Base-by-base conservation (phyloP, 441 rosid species). In the Erysimum pusillum region DNA sequence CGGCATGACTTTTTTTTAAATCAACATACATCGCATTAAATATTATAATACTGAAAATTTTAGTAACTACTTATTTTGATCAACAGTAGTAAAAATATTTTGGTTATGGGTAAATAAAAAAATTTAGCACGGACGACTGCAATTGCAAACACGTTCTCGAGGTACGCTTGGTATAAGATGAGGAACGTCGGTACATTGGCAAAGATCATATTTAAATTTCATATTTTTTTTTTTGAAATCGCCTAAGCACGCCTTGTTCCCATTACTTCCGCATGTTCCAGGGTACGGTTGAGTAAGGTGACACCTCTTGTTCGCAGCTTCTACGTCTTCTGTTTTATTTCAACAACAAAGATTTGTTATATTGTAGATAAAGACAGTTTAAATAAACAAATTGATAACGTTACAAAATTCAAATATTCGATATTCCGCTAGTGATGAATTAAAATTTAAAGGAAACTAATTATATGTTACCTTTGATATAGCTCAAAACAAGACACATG, bases 291-390 rank as follows among this genome's bases (percentile, higher is more conserved):
- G 4, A 20, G 4, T 25, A 25, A 25, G 28, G 22, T 36, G 48
- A 67, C 71, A 67, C 60, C 35, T 51, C 48, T 36, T 52, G 25
- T 54, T 54, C 9, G 22, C 71, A 52, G 60, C 61, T 52, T 67
- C 25, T 36, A 52, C 71, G 36, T 67, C 61, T 52, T 36, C 7
- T 67, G n/a, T 20, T 51, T 20, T 20, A 9, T 54, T 13, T 25
- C 58, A 54, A 54, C 36, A 54, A 54, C 59, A 25, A 25, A 25
- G 28, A 25, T 1, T 25, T 1, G 28, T 25, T 25, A 25, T 25
- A 25, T 25, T 25, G 28, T 25, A 25, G 28, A 25, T 25, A 25
- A 25, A 25, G 28, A 25, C 2, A 25, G 28, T 1, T 25, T 25
- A 25, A 25, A 25, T 25, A 41, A 11, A 41, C 44, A 25, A 25